phyloP scores from a whole-genome alignment of 768 basidiomycete genomes.

The Lentinus tigrinus region DNA sequence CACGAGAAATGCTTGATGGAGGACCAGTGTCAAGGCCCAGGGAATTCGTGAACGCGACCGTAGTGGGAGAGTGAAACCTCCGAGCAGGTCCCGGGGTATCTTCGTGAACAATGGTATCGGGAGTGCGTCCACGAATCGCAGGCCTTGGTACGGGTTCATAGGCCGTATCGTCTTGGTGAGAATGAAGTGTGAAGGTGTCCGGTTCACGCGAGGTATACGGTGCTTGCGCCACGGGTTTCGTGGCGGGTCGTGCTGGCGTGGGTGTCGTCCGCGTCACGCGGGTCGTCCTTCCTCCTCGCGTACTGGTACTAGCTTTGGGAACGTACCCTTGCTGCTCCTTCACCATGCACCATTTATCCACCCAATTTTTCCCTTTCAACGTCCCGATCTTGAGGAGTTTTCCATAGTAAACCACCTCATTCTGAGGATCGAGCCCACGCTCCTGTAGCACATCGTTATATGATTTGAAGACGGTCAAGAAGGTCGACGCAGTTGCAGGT shows the following conservation, averaged over 20 bases:
- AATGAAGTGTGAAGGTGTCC: constrained; percentile 43
- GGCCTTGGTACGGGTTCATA: constrained; percentile 7
- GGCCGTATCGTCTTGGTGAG: constrained; percentile 38
- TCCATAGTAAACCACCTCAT: constrained; percentile 78
- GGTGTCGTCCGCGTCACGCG: constrained; percentile 19
- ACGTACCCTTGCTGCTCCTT: constrained; percentile 52
- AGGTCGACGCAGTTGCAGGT: constrained; percentile 66
- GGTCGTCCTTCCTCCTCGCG: constrained; percentile 13
- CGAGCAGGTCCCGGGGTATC: constrained; percentile 20
- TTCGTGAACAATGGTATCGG: constrained; percentile 6
- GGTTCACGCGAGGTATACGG: not conserved
- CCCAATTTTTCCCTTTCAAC: constrained; percentile 77
- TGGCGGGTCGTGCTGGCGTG: constrained; percentile 20
- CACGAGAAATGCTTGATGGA: constrained; percentile 1
- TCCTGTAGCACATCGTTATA: constrained; percentile 79
- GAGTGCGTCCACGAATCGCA: not conserved
- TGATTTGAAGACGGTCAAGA: constrained; percentile 79
- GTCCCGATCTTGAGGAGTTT: constrained; percentile 83
- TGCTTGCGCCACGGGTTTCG: constrained; percentile 16
- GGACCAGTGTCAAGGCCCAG: constrained; percentile 29
- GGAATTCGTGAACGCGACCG: constrained; percentile 22
- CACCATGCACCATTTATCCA: constrained; percentile 74
- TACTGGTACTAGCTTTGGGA: constrained; percentile 14
- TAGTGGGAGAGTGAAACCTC: constrained; percentile 20
- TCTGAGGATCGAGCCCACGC: constrained; percentile 70